These are phyloP conservation scores for Fagopyrum homotropicum DNA, from an alignment of 148 eudicot species.

Conservation along the genomic window DNA sequence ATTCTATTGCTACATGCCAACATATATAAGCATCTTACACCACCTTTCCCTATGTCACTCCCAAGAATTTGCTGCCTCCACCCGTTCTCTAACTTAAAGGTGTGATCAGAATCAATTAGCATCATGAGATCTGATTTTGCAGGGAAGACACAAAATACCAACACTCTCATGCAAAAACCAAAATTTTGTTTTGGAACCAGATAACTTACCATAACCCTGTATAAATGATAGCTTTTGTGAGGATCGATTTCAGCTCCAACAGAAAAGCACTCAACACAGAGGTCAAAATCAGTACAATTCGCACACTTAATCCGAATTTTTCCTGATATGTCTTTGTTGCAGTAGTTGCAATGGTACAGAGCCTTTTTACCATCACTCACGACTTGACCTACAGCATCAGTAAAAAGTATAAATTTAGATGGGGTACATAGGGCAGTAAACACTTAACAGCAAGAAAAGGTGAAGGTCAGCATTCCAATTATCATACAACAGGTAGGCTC, in stretches of 20 bases:
- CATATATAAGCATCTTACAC: no score
- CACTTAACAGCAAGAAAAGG: background rate
- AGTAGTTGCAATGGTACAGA: conserved; percentile 88
- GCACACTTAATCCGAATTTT: conserved; percentile 82
- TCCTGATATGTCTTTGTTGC: conserved; percentile 92
- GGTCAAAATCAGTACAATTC: conserved; percentile 85
- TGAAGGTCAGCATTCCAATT: background rate
- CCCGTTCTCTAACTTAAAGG: background rate
- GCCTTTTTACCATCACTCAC: conserved; percentile 74
- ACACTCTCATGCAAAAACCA: no score
- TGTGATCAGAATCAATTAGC: background rate
- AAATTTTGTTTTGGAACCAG: background rate
- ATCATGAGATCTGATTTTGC: no score
- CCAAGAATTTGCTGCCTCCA: background rate
- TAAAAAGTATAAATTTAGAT: background rate
- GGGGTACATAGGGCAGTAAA: no score
- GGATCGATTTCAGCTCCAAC: conserved; percentile 92
- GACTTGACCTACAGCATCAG: conserved; percentile 49
- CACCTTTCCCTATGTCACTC: background rate
- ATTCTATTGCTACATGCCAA: no score
- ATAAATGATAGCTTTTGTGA: conserved; percentile 81
- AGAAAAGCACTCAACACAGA: conserved; percentile 90
- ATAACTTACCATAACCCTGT: conserved; percentile 82
- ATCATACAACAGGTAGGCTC: background rate
- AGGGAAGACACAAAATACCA: no score